These are phyloP conservation scores for Zymoseptoria passerinii DNA, from an alignment of 2,329 filamentous ascomycete genomes.

Conservation along the genomic window DNA sequence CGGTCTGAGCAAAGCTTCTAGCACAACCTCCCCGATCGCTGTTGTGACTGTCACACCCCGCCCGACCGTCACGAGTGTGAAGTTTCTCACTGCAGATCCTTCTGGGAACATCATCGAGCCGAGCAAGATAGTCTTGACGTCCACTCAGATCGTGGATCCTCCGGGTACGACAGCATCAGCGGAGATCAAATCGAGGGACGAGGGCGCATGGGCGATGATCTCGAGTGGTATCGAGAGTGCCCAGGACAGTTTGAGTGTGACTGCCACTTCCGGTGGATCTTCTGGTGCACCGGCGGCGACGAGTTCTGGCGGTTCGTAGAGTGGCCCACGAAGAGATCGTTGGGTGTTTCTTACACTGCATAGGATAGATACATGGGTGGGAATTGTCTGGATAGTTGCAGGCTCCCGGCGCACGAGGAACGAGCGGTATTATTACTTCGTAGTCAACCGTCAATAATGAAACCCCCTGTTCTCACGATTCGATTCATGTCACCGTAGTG, in stretches of 20 bases:
- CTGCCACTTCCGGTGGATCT: not conserved
- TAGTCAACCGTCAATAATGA: not conserved
- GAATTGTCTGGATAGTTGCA: not conserved
- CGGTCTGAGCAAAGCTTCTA: slow-evolving; percentile 1
- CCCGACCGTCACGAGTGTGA: slow-evolving; percentile 17
- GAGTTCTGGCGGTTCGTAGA: not conserved
- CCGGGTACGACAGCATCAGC: not conserved
- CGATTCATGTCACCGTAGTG: not conserved
- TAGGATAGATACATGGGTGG: not conserved
- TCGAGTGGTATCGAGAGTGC: not conserved
- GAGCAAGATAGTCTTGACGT: not conserved
- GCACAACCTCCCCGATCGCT: slow-evolving; percentile 2
- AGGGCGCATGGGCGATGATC: not conserved
- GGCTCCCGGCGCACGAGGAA: too few species aligned
- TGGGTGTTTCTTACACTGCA: not conserved
- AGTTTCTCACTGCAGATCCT: slow-evolving; percentile 13
- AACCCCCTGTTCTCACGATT: not conserved
- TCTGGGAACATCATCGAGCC: slow-evolving; percentile 6
- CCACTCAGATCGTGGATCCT: not conserved
- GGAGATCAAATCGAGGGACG: not conserved
- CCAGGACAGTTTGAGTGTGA: not conserved
- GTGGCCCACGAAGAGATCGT: not conserved
- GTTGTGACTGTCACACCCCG: slow-evolving; percentile 9
- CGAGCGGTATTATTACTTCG: too few species aligned
- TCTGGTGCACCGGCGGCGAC: not conserved